Conservation (phyloP, 495 filamentous ascomycete genomes). For the Penicillium soppii region DNA sequence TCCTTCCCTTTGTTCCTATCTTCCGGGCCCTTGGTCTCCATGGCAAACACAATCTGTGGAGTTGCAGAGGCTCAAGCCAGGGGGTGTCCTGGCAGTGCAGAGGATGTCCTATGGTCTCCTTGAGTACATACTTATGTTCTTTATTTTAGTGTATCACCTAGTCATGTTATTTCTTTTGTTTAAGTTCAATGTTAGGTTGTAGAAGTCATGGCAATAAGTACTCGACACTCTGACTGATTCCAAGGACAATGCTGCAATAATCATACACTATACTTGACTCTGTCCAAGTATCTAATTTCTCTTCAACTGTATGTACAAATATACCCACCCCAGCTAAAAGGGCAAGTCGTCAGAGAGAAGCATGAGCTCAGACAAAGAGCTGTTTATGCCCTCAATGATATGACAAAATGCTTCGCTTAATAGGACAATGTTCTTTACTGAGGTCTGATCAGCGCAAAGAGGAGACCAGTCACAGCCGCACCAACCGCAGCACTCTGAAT, state of each 20-base stretch:
- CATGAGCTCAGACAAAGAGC: not conserved
- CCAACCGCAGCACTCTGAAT: slow-evolving; percentile 74
- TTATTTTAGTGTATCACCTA: slow-evolving; percentile 35
- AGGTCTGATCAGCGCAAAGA: slow-evolving; percentile 59
- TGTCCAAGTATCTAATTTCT: slow-evolving; percentile 9
- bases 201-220: not conserved
- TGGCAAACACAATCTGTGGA: slow-evolving; percentile 1
- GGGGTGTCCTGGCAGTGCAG: slow-evolving; percentile 8
- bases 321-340: not conserved
- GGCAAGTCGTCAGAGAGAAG: not conserved
- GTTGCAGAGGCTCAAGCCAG: slow-evolving; percentile 1
- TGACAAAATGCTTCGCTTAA: not conserved
- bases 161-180: slow-evolving; percentile 35
- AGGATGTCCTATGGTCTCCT: slow-evolving; percentile 20
- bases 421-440: slow-evolving; percentile 25
- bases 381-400: not conserved
- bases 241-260: slow-evolving; percentile 1
- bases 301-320: slow-evolving; percentile 24
- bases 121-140: slow-evolving; percentile 35
- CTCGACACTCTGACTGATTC: not conserved
- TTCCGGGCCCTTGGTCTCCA: slow-evolving; percentile 2
- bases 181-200: not conserved
- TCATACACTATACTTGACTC: slow-evolving; percentile 11
- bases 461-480: slow-evolving; percentile 57
- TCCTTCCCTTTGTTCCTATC: slow-evolving; percentile 27